These are phyloP conservation scores for Boletus rubroflammeus DNA, from an alignment of 768 basidiomycete species.

Conservation along the genomic window DNA sequence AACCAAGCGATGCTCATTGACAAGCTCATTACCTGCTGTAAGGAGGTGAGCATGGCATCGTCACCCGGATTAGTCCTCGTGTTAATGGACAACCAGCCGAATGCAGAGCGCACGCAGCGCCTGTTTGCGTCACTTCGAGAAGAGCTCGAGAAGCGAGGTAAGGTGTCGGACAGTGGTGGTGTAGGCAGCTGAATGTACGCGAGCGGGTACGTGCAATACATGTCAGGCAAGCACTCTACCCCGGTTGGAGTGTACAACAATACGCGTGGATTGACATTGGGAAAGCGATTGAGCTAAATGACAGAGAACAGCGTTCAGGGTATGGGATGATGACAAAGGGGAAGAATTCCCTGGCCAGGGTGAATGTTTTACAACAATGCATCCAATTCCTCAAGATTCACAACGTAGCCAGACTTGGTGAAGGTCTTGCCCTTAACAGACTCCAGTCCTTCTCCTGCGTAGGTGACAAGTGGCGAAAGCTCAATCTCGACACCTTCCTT, in stretches of 20 bases:
- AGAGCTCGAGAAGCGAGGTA: constrained; percentile 73
- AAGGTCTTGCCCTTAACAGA: constrained; percentile 73
- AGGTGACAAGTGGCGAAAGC: constrained; percentile 82
- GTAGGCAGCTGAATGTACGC: constrained; percentile 40
- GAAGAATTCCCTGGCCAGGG: constrained; percentile 2
- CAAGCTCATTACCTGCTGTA: constrained; percentile 80
- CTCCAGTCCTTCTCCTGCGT: constrained; percentile 90
- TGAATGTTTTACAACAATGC: constrained; percentile 46
- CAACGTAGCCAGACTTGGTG: constrained; percentile 68
- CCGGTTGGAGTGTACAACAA: constrained; percentile 12
- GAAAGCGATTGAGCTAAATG: background rate
- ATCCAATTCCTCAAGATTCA: constrained; percentile 66
- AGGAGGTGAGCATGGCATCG: constrained; percentile 58
- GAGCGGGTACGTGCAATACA: constrained; percentile 14
- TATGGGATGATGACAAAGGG: background rate
- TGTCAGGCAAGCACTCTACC: constrained; percentile 7
- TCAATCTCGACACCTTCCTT: constrained; percentile 81
- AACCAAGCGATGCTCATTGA: constrained; percentile 79
- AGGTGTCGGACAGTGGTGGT: constrained; percentile 40
- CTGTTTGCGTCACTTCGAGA: constrained; percentile 77
- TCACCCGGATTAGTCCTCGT: constrained; percentile 3
- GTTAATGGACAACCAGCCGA: constrained; percentile 49
- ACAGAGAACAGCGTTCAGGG: background rate
- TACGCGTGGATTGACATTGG: constrained; percentile 1
- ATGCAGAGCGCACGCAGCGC: constrained; percentile 78